Evolutionary conservation across 1,139 yeast species (phyloP), one percentile per base, ranked within the genome.

Genomic region (Diutina sp.): DNA sequence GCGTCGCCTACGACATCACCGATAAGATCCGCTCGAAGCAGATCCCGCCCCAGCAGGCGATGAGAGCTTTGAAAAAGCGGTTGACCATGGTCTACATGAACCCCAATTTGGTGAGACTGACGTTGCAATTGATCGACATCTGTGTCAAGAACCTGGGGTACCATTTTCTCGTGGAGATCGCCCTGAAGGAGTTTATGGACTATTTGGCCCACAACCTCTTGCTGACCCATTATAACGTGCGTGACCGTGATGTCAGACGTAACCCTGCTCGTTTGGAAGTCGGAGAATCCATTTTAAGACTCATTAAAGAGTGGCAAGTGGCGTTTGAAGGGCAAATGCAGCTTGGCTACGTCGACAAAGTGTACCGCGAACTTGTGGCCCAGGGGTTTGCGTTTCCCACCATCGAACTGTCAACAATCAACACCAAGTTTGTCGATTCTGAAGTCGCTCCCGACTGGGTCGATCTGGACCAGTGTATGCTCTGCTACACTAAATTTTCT

Each of bases 391-490:
- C 77, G 55, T 90, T 91, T 64, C 96, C 96, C 11, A 73, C 76
- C n/a, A 68, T 76, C 18, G 72, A 78, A 55, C 58, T 59, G 29
- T 70, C 77, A 12, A 67, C 65, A 51, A 68, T 75, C 51, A 78
- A 76, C 53, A 68, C 76, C 54, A 74, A 71, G 25, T 82, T 90
- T 69, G 82, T 91, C 57, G 98, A 93, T 66, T 82, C 97, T 1
- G 87, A 85, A 60, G 91, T 93, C 5, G 97, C 99, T 3, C 99
- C 99, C 0, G 98, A 91, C 64, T 93, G 99, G 99, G 85, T 88
- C 29, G 99, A 95, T 65, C 85, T 90, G 18, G 96, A 90, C 64
- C 90, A 89, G 12, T 93, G 99, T 68, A 91, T 95, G 98, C 84
- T 89, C 58, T 90, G 98, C 64, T 90, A 95, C 57, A 82, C 78